Base-by-base conservation (phyloP, 805 yeast species). In the Debaryomyces tyrocola region DNA sequence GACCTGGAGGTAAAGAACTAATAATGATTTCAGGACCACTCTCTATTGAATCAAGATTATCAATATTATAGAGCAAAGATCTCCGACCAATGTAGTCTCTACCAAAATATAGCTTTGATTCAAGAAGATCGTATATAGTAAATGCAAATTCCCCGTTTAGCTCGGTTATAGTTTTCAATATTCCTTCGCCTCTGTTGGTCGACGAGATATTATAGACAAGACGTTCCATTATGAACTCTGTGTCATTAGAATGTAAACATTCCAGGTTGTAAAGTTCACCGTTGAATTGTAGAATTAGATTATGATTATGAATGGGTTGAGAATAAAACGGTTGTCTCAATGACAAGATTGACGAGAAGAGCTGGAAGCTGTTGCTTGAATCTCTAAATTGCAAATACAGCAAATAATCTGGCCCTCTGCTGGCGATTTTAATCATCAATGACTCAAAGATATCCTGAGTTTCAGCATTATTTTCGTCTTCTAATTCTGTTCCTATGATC, bases 101-200 rank as follows among this genome's bases (percentile, higher is more conserved):
- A 0, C 95, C 97, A 68, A 90, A 94, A 69, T 80, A 86, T 0
- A 89, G 53, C 27, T 48, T 61, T 0, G 67, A 50, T 0, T 59
- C 50, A 0, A 50, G 14, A n/a, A 54, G 54, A 57, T 86, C 89
- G 24, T 72, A 59, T 14, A 84, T 63, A 54, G 74, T 63, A 63
- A 70, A 82, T 0, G 99, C 94, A 71, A 84, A 94, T 59, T 92
- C 99, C 1, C 99, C 99, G 27, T 79, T 75, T 15, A 90, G 54
- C 1, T 41, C 43, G 6, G 66, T 59, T 1, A 89, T 58, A 0
- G 80, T 66, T 2, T 64, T 50, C 1, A 69, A 40, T 2, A 85
- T 63, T 18, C 80, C 75, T 1, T 50, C 47, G 1, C 62, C 17
- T 15, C 62, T 27, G 6, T 37, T 15, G 33, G 28, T 10, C 11